phyloP scores from a whole-genome alignment of 257 asterid genomes.

The Cinchona pubescens region DNA sequence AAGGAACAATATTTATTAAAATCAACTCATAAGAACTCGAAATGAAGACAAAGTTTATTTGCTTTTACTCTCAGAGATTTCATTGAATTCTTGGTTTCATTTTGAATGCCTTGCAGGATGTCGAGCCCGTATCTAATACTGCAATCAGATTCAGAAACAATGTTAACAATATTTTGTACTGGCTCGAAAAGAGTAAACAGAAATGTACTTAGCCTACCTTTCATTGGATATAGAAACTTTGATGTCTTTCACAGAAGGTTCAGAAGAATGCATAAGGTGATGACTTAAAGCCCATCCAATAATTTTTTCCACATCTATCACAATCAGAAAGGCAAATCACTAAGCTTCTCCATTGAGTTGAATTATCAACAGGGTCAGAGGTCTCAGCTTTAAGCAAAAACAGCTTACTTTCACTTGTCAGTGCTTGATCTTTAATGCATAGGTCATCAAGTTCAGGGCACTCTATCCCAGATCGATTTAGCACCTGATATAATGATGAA shows the following conservation, averaged over 20 bases:
- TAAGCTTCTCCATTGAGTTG: slow-evolving; percentile 17
- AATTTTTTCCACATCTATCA: slow-evolving; percentile 65
- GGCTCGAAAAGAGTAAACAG: neutral
- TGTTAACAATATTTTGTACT: slow-evolving; percentile 19
- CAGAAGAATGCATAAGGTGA: slow-evolving; percentile 69
- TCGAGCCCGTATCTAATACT: slow-evolving; percentile 71
- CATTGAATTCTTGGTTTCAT: slow-evolving; percentile 66
- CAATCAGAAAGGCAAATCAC: slow-evolving; percentile 24
- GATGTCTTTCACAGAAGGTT: slow-evolving; percentile 38
- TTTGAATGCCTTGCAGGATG: slow-evolving; percentile 66
- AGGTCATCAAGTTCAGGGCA: slow-evolving; percentile 72
- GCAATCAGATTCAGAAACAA: slow-evolving; percentile 23
- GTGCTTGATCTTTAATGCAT: slow-evolving; percentile 76
- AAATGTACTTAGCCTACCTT: slow-evolving; percentile 39
- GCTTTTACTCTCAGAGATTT: slow-evolving; percentile 73
- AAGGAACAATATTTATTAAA: neutral
- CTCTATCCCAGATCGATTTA: slow-evolving; percentile 56
- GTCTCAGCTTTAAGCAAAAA: slow-evolving; percentile 15
- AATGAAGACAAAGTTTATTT: slow-evolving; percentile 18
- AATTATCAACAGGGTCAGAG: slow-evolving; percentile 16
- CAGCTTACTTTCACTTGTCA: slow-evolving; percentile 73
- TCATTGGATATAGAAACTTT: slow-evolving; percentile 59
- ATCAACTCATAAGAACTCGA: neutral
- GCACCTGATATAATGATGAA: slow-evolving; percentile 33
- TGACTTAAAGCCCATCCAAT: slow-evolving; percentile 88